A percentile compares a stretch with the other conserved stretches of the same genome.
Evolutionary conservation across 495 filamentous ascomycete genomes (phyloP).

Genomic region (Annulohypoxylon stygium): DNA sequence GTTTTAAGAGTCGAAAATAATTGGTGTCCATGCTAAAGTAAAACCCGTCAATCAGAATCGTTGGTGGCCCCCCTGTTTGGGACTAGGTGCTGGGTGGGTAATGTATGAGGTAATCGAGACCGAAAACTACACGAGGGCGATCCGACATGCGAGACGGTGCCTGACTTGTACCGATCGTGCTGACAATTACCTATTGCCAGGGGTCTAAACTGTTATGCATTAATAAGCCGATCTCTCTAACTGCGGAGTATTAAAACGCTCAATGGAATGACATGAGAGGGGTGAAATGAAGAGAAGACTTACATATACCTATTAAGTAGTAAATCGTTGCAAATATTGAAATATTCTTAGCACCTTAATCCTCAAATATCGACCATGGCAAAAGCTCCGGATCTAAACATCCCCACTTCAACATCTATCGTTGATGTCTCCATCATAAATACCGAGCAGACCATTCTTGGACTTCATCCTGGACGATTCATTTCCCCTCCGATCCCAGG

Average conservation of each 20-base stretch:
- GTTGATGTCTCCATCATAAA: slow-evolving; percentile 70
- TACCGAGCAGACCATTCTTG: slow-evolving; percentile 57
- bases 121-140: neutral
- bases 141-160: neutral
- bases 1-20: no score
- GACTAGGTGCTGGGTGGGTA: neutral
- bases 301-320: neutral
- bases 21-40: no score
- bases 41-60: neutral
- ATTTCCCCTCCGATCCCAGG: slow-evolving; percentile 60
- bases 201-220: neutral
- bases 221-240: neutral
- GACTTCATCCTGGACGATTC: slow-evolving; percentile 51
- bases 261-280: neutral
- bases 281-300: neutral
- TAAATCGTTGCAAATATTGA: neutral
- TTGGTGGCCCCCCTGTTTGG: neutral
- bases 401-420: slow-evolving; percentile 60
- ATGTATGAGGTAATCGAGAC: slow-evolving; percentile 1
- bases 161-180: neutral
- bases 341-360: neutral
- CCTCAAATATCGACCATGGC: slow-evolving; percentile 33
- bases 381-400: slow-evolving; percentile 56
- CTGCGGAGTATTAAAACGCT: neutral
- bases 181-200: neutral